These are phyloP conservation scores for Nicotiana obtusifolia DNA, from an alignment of 257 asterid genomes.

Conservation along the genomic window DNA sequence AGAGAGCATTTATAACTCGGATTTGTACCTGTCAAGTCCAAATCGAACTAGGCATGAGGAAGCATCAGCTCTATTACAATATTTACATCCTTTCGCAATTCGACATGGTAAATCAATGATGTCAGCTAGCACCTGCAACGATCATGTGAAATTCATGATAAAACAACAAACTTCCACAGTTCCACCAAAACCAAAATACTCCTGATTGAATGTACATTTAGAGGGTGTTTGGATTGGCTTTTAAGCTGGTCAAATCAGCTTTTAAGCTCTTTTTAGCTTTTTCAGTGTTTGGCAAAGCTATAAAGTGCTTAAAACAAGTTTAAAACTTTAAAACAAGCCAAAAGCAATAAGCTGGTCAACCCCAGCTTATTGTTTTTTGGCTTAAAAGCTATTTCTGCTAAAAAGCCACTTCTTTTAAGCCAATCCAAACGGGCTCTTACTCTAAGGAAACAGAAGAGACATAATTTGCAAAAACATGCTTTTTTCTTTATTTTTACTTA, in stretches of 20 bases:
- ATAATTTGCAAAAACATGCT: not conserved
- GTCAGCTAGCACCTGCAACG: constrained; percentile 87
- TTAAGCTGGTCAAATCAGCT: no score
- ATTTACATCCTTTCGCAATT: constrained; percentile 89
- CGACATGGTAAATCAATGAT: constrained; percentile 89
- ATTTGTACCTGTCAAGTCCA: constrained; percentile 70
- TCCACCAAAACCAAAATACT: not conserved
- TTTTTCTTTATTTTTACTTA: not conserved
- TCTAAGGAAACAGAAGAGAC: not conserved
- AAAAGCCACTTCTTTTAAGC: no score
- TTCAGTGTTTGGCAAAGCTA: no score
- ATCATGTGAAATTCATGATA: constrained; percentile 11
- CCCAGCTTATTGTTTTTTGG: no score
- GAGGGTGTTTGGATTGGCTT: no score
- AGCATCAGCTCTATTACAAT: constrained; percentile 74
- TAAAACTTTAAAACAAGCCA: no score
- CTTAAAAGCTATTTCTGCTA: no score
- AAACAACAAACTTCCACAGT: not conserved
- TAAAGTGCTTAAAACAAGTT: no score
- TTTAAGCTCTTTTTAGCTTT: no score
- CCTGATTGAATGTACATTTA: not conserved
- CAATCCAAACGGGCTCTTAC: no score
- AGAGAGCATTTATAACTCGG: not conserved
- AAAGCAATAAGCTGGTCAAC: no score
- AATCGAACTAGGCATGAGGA: constrained; percentile 94